These are phyloP conservation scores for Rehmannia glutinosa DNA, from an alignment of 257 asterid genomes.

Conservation along the genomic window DNA sequence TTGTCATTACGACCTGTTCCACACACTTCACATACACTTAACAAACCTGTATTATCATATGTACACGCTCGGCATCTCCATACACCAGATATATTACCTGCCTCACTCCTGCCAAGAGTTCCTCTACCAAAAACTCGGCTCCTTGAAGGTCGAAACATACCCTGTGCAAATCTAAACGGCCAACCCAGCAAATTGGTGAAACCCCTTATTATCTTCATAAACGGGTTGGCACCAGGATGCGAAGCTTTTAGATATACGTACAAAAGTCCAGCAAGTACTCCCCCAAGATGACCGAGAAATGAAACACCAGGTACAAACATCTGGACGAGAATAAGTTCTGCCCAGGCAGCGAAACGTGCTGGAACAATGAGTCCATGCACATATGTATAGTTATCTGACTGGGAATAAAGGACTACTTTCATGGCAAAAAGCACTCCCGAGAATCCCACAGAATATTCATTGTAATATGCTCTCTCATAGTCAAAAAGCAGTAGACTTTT, in stretches of 20 bases:
- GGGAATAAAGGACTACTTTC: conserved; percentile 80
- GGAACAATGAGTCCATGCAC: conserved; percentile 79
- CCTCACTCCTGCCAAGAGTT: conserved; percentile 26
- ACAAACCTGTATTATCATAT: conserved; percentile 49
- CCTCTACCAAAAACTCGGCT: conserved; percentile 53
- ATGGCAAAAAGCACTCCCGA: conserved; percentile 96
- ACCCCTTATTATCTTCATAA: conserved; percentile 37
- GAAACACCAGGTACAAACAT: conserved; percentile 91
- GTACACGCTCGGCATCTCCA: conserved; percentile 90
- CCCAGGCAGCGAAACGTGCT: conserved; percentile 91
- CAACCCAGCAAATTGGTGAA: conserved; percentile 38
- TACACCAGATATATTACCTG: conserved; percentile 19
- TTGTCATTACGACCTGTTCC: conserved; percentile 35
- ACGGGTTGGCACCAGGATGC: conserved; percentile 40
- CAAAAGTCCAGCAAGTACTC: conserved; percentile 76
- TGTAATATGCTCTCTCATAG: conserved; percentile 60
- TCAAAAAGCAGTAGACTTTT: conserved; percentile 56
- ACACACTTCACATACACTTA: conserved; percentile 64
- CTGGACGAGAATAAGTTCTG: conserved; percentile 78
- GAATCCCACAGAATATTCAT: conserved; percentile 79
- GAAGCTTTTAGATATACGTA: conserved; percentile 44
- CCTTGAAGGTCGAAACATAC: conserved; percentile 24
- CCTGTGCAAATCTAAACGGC: conserved; percentile 47
- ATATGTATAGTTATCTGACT: conserved; percentile 53
- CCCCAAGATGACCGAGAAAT: conserved; percentile 90